phyloP scores from a whole-genome alignment of 257 asterid species.

The Echites panduratus region DNA sequence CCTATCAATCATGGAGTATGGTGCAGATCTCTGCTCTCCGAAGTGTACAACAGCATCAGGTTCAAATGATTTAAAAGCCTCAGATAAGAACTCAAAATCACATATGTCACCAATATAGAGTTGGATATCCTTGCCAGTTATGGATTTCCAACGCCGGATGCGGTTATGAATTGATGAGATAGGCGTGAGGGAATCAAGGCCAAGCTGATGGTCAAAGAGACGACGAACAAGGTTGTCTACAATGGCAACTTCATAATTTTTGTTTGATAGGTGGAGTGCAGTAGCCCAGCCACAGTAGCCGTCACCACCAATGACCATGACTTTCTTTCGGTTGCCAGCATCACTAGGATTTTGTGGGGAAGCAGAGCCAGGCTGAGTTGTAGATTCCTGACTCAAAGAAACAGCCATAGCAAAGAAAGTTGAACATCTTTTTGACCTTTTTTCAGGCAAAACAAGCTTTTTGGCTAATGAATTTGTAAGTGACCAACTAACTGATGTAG shows the following conservation, averaged over 20 bases:
- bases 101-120: slow-evolving; percentile 81
- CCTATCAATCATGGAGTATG: slow-evolving; percentile 94
- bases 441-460: slow-evolving; percentile 17
- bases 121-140: slow-evolving; percentile 64
- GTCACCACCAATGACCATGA: slow-evolving; percentile 97
- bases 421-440: slow-evolving; percentile 21
- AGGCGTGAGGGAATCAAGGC: slow-evolving; percentile 89
- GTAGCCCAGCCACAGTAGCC: slow-evolving; percentile 94
- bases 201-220: slow-evolving; percentile 82
- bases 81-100: slow-evolving; percentile 83
- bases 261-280: slow-evolving; percentile 63
- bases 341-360: slow-evolving; percentile 24
- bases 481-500: slow-evolving; percentile 27
- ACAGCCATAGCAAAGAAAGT: slow-evolving; percentile 40
- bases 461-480: slow-evolving; percentile 22
- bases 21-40: slow-evolving; percentile 96
- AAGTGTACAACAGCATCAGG: slow-evolving; percentile 93
- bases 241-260: slow-evolving; percentile 64
- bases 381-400: slow-evolving; percentile 50
- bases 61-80: slow-evolving; percentile 62
- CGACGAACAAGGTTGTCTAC: slow-evolving; percentile 91
- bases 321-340: slow-evolving; percentile 44
- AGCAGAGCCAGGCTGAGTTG: slow-evolving; percentile 35
- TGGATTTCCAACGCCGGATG: slow-evolving; percentile 70
- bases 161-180: slow-evolving; percentile 83